Evolutionary conservation across 176 grass and related monocot genomes (phyloP).

Genomic region (Oryza rufipogon): DNA sequence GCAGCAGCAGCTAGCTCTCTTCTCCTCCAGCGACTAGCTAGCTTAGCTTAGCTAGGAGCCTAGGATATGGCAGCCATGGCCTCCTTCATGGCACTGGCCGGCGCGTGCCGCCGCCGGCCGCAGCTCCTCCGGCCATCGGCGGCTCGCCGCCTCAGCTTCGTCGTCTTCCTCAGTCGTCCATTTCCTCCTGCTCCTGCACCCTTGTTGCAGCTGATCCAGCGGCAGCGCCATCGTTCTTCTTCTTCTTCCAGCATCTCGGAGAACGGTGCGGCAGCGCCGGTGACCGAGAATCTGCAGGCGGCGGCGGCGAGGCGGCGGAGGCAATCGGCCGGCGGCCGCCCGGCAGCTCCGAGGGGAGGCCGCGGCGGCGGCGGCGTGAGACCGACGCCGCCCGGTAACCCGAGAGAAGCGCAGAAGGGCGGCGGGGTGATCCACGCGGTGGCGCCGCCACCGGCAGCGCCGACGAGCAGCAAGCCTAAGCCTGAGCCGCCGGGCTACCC

Average conservation of each 20-base stretch:
- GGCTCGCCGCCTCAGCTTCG: not conserved
- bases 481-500: not conserved
- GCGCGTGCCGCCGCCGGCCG: not conserved
- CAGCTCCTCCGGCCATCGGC: not conserved
- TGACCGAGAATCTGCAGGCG: not conserved
- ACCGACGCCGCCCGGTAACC: not conserved
- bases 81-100: not conserved
- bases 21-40: not conserved
- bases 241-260: not conserved
- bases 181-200: not conserved
- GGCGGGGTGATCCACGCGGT: not conserved
- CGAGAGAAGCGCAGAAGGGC: not conserved
- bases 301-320: not conserved
- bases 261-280: not conserved
- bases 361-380: not conserved
- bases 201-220: not conserved
- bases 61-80: not conserved
- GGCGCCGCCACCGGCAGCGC: too few relatives aligned
- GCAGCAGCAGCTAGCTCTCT: not conserved
- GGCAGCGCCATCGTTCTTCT: not conserved
- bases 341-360: not conserved
- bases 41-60: not conserved
- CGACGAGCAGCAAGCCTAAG: not conserved
- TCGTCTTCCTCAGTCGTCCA: not conserved
- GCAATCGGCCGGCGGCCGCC: not conserved